Evolutionary conservation across 495 filamentous ascomycete genomes (phyloP).

Genomic region (Penicillium coffeae): DNA sequence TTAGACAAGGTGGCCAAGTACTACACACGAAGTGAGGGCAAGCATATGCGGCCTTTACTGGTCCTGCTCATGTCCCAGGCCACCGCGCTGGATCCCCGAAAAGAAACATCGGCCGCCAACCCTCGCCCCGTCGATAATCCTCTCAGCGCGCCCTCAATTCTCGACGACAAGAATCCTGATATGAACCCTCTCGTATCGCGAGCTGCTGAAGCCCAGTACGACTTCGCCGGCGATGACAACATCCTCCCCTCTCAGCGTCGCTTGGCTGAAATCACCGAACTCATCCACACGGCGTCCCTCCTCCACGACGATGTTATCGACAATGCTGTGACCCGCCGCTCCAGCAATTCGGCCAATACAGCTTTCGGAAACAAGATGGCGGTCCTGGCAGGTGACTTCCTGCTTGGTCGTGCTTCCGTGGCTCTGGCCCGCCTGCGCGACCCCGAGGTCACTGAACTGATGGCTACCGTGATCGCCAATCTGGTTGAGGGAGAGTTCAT

Average conservation of each 20-base stretch:
- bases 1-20: conserved; percentile 96
- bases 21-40: conserved; percentile 94
- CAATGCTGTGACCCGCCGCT: conserved; percentile 76
- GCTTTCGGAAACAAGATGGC: conserved; percentile 99
- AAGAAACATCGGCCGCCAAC: conserved; percentile 33
- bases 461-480: conserved; percentile 96
- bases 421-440: conserved; percentile 86
- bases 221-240: conserved; percentile 30
- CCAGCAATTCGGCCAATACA: conserved; percentile 80
- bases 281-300: conserved; percentile 95
- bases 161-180: conserved; percentile 79
- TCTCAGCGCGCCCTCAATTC: conserved; percentile 68
- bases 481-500: conserved; percentile 98
- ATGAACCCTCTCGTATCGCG: conserved; percentile 49
- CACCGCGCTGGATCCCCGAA: conserved; percentile 73
- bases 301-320: conserved; percentile 99
- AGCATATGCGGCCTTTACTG: conserved; percentile 91
- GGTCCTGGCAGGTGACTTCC: conserved; percentile 90
- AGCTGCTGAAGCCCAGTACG: conserved; percentile 46
- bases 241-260: conserved; percentile 77
- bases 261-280: conserved; percentile 92
- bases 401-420: conserved; percentile 88
- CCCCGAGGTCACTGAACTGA: conserved; percentile 87
- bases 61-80: conserved; percentile 95
- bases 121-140: conserved; percentile 62